These are phyloP conservation scores for Tricholoma sp. DNA, from an alignment of 768 basidiomycete species.

Conservation along the genomic window DNA sequence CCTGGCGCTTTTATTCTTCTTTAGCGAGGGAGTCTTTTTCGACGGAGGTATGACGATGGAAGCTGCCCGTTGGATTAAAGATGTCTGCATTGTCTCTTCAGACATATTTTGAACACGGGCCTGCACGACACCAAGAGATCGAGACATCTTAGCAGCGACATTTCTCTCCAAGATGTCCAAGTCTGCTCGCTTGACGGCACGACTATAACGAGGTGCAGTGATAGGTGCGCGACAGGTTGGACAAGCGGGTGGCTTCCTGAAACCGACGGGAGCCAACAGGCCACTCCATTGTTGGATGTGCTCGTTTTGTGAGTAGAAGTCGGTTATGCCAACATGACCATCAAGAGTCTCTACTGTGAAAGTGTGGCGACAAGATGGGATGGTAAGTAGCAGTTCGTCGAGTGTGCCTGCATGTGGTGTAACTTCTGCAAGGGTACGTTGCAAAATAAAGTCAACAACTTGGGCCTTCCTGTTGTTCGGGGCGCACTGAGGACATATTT, in stretches of 20 bases:
- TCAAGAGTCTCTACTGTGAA: constrained; percentile 74
- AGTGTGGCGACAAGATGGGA: constrained; percentile 55
- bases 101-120: constrained; percentile 23
- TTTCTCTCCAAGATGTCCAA: constrained; percentile 66
- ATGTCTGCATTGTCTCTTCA: constrained; percentile 15
- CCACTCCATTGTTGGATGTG: constrained; percentile 37
- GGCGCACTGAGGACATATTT: constrained; percentile 51
- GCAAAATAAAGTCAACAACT: constrained; percentile 59
- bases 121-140: constrained; percentile 29
- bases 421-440: constrained; percentile 45
- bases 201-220: constrained; percentile 54
- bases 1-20: neutral
- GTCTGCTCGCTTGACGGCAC: constrained; percentile 55
- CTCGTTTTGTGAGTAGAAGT: constrained; percentile 41
- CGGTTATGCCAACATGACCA: constrained; percentile 44
- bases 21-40: neutral
- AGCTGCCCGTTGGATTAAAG: constrained; percentile 4
- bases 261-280: constrained; percentile 34
- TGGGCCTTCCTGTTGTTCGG: constrained; percentile 27
- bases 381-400: constrained; percentile 54
- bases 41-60: neutral
- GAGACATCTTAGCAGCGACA: constrained; percentile 47
- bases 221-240: constrained; percentile 59
- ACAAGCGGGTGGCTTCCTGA: constrained; percentile 45
- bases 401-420: constrained; percentile 30